Evolutionary conservation across 345 rosid genomes (phyloP).

Genomic region (Corchorus capsularis): DNA sequence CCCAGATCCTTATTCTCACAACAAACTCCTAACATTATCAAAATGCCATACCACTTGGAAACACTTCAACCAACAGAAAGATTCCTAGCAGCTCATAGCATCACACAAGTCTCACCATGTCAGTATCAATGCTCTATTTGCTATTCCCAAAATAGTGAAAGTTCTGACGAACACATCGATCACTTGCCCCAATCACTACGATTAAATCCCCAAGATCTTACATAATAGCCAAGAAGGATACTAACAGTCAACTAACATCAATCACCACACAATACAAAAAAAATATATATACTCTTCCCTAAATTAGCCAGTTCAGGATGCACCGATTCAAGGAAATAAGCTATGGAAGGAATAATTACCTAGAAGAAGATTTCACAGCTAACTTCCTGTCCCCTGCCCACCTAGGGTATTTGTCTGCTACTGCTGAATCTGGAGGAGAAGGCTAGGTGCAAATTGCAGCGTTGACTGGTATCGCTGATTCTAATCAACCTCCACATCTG

Average conservation of each 20-base stretch:
- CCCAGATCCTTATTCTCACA: too few relatives aligned
- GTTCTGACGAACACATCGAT: not conserved
- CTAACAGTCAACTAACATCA: conserved; percentile 7
- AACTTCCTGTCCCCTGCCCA: conserved; percentile 46
- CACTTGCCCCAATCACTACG: not conserved
- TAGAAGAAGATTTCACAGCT: conserved; percentile 31
- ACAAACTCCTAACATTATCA: too few relatives aligned
- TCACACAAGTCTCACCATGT: too few relatives aligned
- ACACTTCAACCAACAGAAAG: too few relatives aligned
- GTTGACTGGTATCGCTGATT: conserved; percentile 93
- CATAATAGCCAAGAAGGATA: not conserved
- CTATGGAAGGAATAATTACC: conserved; percentile 39
- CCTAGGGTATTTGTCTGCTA: conserved; percentile 41
- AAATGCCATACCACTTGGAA: too few relatives aligned
- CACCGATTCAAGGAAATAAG: conserved; percentile 15
- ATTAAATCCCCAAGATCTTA: not conserved
- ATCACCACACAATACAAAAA: conserved; percentile 13
- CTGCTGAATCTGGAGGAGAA: conserved; percentile 89
- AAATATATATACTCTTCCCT: conserved; percentile 9
- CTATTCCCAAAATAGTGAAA: not conserved
- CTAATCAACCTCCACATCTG: conserved; percentile 71
- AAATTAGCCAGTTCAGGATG: conserved; percentile 5
- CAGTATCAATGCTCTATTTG: not conserved
- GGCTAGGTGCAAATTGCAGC: conserved; percentile 85
- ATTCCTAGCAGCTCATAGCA: too few relatives aligned